Conservation (phyloP, 2,329 filamentous ascomycete genomes). For the Erysiphe pulchra region DNA sequence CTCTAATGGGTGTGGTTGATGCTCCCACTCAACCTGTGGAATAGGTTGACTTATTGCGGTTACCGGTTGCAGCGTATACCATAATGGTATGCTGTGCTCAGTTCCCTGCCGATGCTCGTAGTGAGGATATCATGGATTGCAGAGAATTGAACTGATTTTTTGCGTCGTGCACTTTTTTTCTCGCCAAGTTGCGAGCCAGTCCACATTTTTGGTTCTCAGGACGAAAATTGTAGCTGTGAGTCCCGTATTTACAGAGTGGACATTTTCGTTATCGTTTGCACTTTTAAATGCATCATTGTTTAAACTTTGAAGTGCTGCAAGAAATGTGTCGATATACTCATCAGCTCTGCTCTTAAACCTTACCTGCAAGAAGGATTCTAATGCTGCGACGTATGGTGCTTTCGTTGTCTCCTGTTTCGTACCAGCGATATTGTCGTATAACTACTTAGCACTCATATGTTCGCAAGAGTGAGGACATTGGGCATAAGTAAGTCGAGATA, state of each 20-base stretch:
- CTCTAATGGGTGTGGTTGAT: no score
- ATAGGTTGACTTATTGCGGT: no score
- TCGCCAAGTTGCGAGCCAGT: no score
- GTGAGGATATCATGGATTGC: not conserved
- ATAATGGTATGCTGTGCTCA: not conserved
- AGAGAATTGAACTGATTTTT: not conserved
- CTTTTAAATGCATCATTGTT: no score
- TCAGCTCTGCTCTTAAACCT: not conserved
- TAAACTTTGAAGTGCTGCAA: not conserved
- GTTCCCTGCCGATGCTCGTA: not conserved
- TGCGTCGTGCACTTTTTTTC: not conserved
- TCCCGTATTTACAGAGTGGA: no score
- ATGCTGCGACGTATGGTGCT: not conserved
- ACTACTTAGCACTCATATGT: not conserved
- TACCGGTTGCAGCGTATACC: no score
- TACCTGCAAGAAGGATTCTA: not conserved
- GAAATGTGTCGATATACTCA: not conserved
- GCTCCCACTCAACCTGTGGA: no score
- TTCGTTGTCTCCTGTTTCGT: not conserved
- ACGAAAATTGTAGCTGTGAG: no score
- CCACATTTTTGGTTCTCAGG: no score
- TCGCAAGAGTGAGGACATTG: not conserved
- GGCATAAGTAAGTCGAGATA: not conserved
- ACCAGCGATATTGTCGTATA: no score
- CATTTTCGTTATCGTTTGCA: no score